Evolutionary conservation across 768 basidiomycete species (phyloP).

Genomic region (Hirschioporus abietinus): DNA sequence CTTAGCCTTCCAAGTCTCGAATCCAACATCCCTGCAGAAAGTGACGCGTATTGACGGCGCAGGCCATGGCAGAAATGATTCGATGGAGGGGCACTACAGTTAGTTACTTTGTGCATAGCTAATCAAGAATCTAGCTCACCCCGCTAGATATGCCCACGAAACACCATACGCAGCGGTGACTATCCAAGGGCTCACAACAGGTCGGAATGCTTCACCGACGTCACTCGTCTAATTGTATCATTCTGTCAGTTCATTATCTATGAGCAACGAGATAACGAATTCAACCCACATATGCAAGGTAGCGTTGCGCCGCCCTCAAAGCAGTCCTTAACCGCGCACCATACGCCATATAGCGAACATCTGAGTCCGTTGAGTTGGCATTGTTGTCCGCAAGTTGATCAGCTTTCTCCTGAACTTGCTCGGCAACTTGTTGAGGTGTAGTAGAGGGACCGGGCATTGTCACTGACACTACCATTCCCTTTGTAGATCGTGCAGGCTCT

Average conservation of each 20-base stretch:
- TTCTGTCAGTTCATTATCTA: background rate
- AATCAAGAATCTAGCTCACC: constrained; percentile 28
- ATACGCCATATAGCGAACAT: constrained; percentile 70
- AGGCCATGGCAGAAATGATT: background rate
- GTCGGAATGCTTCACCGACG: constrained; percentile 78
- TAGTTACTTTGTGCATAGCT: background rate
- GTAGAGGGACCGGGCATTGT: background rate
- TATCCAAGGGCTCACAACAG: constrained; percentile 64
- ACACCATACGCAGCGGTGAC: constrained; percentile 78
- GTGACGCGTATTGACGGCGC: background rate
- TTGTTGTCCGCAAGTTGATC: constrained; percentile 56
- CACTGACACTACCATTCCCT: background rate
- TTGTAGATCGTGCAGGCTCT: background rate
- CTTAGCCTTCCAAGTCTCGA: constrained; percentile 77
- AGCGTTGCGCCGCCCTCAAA: constrained; percentile 60
- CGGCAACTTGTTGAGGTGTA: constrained; percentile 17
- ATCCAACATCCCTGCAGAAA: constrained; percentile 55
- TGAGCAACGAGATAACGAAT: background rate
- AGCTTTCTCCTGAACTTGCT: constrained; percentile 42
- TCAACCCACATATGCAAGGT: constrained; percentile 67
- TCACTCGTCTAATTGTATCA: constrained; percentile 57
- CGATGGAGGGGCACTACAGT: background rate
- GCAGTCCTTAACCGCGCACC: constrained; percentile 74
- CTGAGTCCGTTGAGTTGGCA: constrained; percentile 62
- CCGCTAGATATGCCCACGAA: constrained; percentile 75